Base-by-base conservation (phyloP, 192 early-diverging fungal species). In the Coemansia sp. region DNA sequence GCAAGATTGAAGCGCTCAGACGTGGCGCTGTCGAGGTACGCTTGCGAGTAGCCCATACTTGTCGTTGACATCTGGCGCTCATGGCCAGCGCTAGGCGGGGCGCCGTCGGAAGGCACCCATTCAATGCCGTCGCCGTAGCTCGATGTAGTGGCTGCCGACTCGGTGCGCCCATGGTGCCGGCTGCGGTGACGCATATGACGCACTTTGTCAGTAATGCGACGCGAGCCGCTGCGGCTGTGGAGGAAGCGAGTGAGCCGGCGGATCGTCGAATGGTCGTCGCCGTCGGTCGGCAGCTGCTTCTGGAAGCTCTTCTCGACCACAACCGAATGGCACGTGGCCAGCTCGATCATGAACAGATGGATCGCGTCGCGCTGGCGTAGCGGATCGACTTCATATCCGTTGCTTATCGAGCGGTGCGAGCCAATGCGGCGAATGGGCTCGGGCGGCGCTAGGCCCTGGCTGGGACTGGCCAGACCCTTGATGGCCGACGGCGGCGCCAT, bases 321-420 rank as follows among this genome's bases (percentile, higher is more conserved):
- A 1, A 96, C 96, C 0, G 97, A 97, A 74, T 99, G 95, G 71
- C 96, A 99, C 0, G 97, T 83, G 11, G 94, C 90, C 21, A 99
- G 74, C 21, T 94, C 80, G 3, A 87, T 91, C 70, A 95, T 91
- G 59, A 98, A 99, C 64, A 81, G 57, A 41, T 81, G 69, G 21
- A 81, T 58, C 55, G 68, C 67, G 26, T 72, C 67, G 31, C 67
- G 69, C 61, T 96, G 92, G 19, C 83, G 74, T 31, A 94, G 82
- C 9, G 85, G 86, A 11, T 83, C 78, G 6, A 86, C 82, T 35
- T 74, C 77, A 17, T 63, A 72, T 3, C 67, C 77, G 53, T 74
- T 56, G 56, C 64, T 56, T 17, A 80, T 67, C 37, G 77, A 80
- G 43, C 71, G 77, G 61, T 72, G 77, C 62, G 77, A 74, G 14